Evolutionary conservation across 2,329 filamentous ascomycete genomes (phyloP), one percentile per base, ranked within the genome.

Genomic region (Fusarium guadeloupense): DNA sequence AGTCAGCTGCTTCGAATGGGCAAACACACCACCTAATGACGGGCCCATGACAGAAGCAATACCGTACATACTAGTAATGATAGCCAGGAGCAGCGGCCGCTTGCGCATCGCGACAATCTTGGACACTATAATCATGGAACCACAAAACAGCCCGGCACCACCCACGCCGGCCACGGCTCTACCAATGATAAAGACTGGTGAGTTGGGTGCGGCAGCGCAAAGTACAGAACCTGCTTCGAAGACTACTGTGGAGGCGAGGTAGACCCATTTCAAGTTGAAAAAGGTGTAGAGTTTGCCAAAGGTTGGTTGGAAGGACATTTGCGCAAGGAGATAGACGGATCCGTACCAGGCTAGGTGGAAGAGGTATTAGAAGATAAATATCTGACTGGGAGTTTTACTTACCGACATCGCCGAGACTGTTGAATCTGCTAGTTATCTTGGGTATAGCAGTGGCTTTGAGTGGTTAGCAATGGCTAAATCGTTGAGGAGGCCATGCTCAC

Each of bases 131-230:
- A 59, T 58, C 46, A 68, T 48, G 2, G 61, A 38, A 1, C 64
- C 66, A 3, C 61, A 68, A 41, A 52, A 54, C 0, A 69, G 33
- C 0, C 66, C 66, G 0, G 66, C 48, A 3, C 58, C 64, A 1
- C 76, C 77, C 2, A 75, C 31, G 3, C 76, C 77, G 4, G 76
- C 69, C 1, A 79, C 39, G 0, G 75, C 75, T 16, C 77, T 70
- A 0, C 78, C 78, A 0, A 70, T 58, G n/a, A 79, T 78, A 3
- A 79, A 72, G 4, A 71, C 72, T 6, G 64, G 61, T 2, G 72
- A 75, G n/a, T 60, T 73, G 1, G 73, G 72, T 1, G 71, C 69
- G 0, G 60, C 63, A 1, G 69, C 70, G 1, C 69, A 73, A 2
- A 75, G 48, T 5, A 74, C 45, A 4, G 66, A 71, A 0, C 70